A percentile compares a stretch with the other conserved stretches of the same genome.
Evolutionary conservation across 306 rosid genomes (phyloP).

Genomic region (Vicia sativa): DNA sequence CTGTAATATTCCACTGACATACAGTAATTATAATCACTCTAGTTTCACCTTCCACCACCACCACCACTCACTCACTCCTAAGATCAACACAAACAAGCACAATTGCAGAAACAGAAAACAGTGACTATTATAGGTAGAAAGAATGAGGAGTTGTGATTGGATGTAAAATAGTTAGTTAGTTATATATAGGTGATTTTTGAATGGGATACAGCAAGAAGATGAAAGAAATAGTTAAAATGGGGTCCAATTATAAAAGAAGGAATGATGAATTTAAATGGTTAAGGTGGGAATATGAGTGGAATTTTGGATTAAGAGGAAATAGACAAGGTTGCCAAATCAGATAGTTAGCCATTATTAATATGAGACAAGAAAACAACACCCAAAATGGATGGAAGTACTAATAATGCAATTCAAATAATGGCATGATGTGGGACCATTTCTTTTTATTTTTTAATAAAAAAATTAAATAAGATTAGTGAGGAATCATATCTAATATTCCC

Average conservation of each 20-base stretch:
- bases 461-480: too few relatives aligned
- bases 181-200: background rate
- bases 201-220: background rate
- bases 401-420: constrained; percentile 14
- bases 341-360: background rate
- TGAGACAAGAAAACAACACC: background rate
- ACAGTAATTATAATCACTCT: constrained; percentile 48
- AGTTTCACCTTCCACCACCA: constrained; percentile 19
- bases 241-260: background rate
- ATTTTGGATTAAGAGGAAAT: background rate
- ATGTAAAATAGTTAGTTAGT: background rate
- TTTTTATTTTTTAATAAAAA: background rate
- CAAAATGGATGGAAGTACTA: constrained; percentile 2
- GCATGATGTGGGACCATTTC: background rate
- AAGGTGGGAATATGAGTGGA: background rate
- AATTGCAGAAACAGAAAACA: too few relatives aligned
- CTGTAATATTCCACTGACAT: constrained; percentile 77
- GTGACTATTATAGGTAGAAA: background rate
- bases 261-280: background rate
- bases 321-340: constrained; percentile 20
- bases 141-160: constrained; percentile 10
- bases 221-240: background rate
- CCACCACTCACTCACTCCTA: constrained; percentile 32
- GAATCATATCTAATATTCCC: too few relatives aligned
- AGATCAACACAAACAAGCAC: background rate